A percentile compares a stretch with the other conserved stretches of the same genome.
Conservation (phyloP, 2,329 filamentous ascomycete species). For the Phialophora verrucosa region DNA sequence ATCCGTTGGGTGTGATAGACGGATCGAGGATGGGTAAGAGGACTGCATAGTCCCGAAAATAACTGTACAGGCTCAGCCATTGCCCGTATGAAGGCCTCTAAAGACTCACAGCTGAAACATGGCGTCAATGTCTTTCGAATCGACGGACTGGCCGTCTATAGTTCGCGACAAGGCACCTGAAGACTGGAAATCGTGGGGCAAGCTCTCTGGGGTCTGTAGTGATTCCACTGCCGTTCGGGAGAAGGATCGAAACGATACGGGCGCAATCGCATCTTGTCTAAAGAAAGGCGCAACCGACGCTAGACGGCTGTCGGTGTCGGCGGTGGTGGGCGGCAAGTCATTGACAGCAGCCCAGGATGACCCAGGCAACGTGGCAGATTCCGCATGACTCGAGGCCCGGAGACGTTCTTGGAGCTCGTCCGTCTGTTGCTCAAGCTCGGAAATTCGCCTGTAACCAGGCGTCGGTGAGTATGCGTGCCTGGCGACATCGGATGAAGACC, state of each 20-base stretch:
- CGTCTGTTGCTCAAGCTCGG: slow-evolving; percentile 48
- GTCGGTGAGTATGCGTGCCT: not conserved
- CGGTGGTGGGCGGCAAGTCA: slow-evolving; percentile 40
- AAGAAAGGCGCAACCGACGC: slow-evolving; percentile 37
- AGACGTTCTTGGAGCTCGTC: slow-evolving; percentile 47
- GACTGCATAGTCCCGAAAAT: slow-evolving; percentile 47
- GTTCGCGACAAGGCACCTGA: slow-evolving; percentile 42
- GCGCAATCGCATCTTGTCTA: slow-evolving; percentile 33
- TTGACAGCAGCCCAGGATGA: slow-evolving; percentile 38
- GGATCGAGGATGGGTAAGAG: slow-evolving; percentile 50
- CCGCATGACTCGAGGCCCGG: slow-evolving; percentile 39
- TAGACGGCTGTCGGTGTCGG: slow-evolving; percentile 44
- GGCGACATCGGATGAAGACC: slow-evolving; percentile 38
- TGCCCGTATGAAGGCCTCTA: not conserved
- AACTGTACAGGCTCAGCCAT: slow-evolving; percentile 39
- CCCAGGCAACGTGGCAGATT: slow-evolving; percentile 40
- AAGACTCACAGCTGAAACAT: slow-evolving; percentile 45
- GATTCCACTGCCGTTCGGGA: slow-evolving; percentile 37
- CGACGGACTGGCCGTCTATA: slow-evolving; percentile 43
- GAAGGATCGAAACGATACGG: slow-evolving; percentile 36
- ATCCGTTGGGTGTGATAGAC: slow-evolving; percentile 70
- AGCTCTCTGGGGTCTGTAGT: slow-evolving; percentile 38
- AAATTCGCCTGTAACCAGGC: slow-evolving; percentile 43
- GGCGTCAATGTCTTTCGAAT: slow-evolving; percentile 47
- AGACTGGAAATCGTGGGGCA: slow-evolving; percentile 34